Base-by-base conservation (phyloP, 345 rosid species). In the Hevea brasiliensis region DNA sequence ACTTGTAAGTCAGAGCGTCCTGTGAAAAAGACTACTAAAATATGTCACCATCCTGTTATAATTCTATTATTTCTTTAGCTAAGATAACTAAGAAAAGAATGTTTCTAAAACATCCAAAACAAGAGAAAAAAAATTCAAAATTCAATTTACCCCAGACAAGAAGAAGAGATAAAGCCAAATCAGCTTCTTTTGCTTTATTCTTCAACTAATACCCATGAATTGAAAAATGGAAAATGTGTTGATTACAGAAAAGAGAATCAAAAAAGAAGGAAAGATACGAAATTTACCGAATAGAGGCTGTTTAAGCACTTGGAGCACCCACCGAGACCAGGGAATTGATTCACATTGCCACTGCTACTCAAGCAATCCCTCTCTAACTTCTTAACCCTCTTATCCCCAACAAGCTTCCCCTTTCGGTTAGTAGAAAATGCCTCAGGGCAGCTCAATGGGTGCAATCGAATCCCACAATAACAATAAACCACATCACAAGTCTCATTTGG, bases 391-490 rank as follows among this genome's bases (percentile, higher is more conserved):
- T 79, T 64, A 45, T 90, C 83, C 15, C 96, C 97, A 29, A 81
- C 87, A 20, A 94, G 87, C 51, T 75, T 89, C 51, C 97, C 98
- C 54, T 81, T 62, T 14, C 69, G 74, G 35, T 81, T 72, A 44
- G 83, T 72, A 18, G 79, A 79, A 82, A 94, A 94, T 14, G 93
- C 90, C 11, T 83, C 94, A 0, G 93, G 86, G 51, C 98, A 92
- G 70, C 80, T 92, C 74, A 89, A 73, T 0, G 88, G 89, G 76
- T 90, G 98, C 77, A 94, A 77, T 69, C 98, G 73, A 41, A 94
- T 92, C 44, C 97, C 98, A 41, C 98, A 94, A 68, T 87, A 94
- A 74, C 98, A 94, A 76, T 84, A 92, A 32, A 92, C 94, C 26
- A 87, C 74, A 80, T 91, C 98, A 74, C 98, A 94, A 0, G 97